Base-by-base conservation (phyloP, 2,329 filamentous ascomycete genomes). In the Talaromyces marneffei region DNA sequence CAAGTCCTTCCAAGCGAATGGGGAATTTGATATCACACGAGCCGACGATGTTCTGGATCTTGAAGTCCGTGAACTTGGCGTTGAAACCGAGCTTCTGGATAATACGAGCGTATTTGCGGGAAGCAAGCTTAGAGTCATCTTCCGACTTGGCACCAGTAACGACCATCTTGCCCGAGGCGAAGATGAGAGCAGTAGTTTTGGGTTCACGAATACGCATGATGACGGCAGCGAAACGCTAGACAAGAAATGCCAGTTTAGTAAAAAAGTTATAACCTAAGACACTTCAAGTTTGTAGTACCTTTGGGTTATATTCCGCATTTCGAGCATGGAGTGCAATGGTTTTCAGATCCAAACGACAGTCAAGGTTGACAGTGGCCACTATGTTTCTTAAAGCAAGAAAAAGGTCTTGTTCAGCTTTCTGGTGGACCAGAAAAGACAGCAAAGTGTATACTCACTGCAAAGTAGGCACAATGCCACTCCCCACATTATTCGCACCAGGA, bases 71-170 rank as follows among this genome's bases (percentile, higher is more conserved):
- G 79, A 99, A 97, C 85, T 97, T 97, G 71, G 94, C 93, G 69
- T 97, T 96, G 84, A 99, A 99, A 65, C 94, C 94, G 64, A 99
- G 90, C 82, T 99, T 99, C 84, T 99, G 94, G 71, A 99, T 97
- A 78, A 99, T 97, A 72, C 94, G 92, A 58, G 94, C 94, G 74
- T 97, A 97, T 80, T 99, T 99, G 79, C 93, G 88, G 63, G 90
- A 94, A 8, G 94, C 94, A 72, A 99, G 87, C 81, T 97, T 97
- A 63, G 91, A 96, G 75, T 97, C 94, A 76, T 97, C 94, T 75
- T 97, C 94, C 1, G 91, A 96, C 80, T 97, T 97, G 65, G 93
- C 93, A 80, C 93, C 93, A 59, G 94, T 97, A 16, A 97, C 94
- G 52, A 97, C 94, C 94, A 99, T 97, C 85, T 99, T 99, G 78